These are phyloP conservation scores for Phytophthora crassamura DNA, from an alignment of 352 stramenopile species.

Conservation along the genomic window DNA sequence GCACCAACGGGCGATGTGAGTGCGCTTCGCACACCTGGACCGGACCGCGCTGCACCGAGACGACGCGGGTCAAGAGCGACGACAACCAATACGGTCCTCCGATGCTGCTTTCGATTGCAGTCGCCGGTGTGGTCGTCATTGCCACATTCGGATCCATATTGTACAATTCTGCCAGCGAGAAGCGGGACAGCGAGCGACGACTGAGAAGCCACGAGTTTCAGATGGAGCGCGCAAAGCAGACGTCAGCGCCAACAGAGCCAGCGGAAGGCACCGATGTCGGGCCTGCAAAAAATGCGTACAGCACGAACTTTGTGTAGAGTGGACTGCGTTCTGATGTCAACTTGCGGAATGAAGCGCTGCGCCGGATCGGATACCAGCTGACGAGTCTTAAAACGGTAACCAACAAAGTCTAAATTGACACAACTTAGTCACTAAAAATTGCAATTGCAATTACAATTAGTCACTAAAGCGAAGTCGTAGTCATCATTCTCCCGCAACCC, in stretches of 20 bases:
- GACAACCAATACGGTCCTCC: slow-evolving; percentile 27
- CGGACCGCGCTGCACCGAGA: slow-evolving; percentile 47
- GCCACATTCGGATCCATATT: slow-evolving; percentile 1
- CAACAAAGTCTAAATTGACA: no score
- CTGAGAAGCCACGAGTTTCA: slow-evolving; percentile 1
- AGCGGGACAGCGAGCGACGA: neutral
- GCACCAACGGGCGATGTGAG: slow-evolving; percentile 30
- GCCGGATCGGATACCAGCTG: neutral
- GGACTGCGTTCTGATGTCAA: neutral
- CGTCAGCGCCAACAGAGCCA: slow-evolving; percentile 8
- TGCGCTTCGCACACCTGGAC: slow-evolving; percentile 42
- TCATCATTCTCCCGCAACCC: slow-evolving; percentile 10
- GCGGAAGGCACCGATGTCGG: slow-evolving; percentile 10
- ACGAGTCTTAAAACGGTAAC: neutral
- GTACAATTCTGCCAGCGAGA: slow-evolving; percentile 1
- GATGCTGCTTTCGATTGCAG: slow-evolving; percentile 14
- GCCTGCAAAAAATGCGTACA: slow-evolving; percentile 19
- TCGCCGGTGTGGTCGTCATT: slow-evolving; percentile 2
- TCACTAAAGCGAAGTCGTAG: neutral
- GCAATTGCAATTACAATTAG: no score
- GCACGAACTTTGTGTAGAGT: slow-evolving; percentile 36
- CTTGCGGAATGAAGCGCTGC: no score
- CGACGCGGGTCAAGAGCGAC: slow-evolving; percentile 18
- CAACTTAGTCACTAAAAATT: no score
- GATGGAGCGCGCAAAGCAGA: slow-evolving; percentile 13